These are phyloP conservation scores for Mortierella sp. DNA, from an alignment of 371 early-diverging fungal species.

Conservation along the genomic window DNA sequence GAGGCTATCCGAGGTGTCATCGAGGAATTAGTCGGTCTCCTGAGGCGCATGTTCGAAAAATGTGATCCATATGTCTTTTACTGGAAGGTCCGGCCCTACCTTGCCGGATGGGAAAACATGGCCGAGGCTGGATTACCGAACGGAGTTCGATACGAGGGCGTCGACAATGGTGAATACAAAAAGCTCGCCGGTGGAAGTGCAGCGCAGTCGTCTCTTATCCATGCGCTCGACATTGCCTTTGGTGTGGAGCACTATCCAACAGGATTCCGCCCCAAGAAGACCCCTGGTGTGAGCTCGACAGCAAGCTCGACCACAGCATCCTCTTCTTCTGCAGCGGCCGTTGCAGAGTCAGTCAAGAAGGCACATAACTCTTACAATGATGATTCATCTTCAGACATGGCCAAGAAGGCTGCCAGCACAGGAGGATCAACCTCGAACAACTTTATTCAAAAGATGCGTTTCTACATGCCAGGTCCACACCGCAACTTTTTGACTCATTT, in stretches of 20 bases:
- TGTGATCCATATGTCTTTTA: constrained; percentile 97
- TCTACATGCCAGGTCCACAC: constrained; percentile 91
- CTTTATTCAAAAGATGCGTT: constrained; percentile 90
- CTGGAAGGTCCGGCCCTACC: constrained; percentile 91
- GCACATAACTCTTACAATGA: constrained; percentile 22
- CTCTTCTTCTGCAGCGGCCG: constrained; percentile 29
- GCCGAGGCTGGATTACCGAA: constrained; percentile 85
- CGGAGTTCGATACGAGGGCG: constrained; percentile 93
- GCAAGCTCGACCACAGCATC: constrained; percentile 44
- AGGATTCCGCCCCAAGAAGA: constrained; percentile 57
- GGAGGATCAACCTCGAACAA: constrained; percentile 64
- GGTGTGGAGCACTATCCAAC: constrained; percentile 92
- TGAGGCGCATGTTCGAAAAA: constrained; percentile 91
- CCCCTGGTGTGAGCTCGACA: constrained; percentile 23
- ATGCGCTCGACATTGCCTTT: constrained; percentile 90
- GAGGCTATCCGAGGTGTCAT: constrained; percentile 65
- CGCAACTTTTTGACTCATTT: constrained; percentile 88
- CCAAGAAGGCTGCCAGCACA: constrained; percentile 55
- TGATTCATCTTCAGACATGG: constrained; percentile 25
- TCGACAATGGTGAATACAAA: constrained; percentile 78
- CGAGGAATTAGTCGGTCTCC: constrained; percentile 66
- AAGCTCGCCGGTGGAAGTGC: constrained; percentile 95
- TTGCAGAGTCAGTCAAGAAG: background rate
- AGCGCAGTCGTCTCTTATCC: constrained; percentile 94
- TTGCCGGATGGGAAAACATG: constrained; percentile 95